These are phyloP conservation scores for Nakazawaea sp. DNA, from an alignment of 805 yeast genomes.

Conservation along the genomic window DNA sequence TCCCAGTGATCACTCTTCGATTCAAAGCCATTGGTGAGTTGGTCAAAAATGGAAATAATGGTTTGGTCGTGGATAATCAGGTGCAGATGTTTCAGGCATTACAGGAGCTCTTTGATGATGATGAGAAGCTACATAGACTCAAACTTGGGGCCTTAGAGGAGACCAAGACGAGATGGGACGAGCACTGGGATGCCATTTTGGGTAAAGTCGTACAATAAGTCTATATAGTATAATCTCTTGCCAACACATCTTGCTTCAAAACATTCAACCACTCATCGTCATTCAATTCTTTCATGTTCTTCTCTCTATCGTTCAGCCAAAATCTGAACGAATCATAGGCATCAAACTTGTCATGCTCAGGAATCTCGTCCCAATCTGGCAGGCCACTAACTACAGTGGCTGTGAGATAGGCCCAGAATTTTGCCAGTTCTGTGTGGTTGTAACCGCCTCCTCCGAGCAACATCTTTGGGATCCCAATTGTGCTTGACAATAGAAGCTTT, in stretches of 20 bases:
- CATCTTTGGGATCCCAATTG: constrained; percentile 27
- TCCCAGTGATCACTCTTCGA: constrained; percentile 77
- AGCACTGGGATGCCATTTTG: constrained; percentile 58
- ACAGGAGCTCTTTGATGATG: constrained; percentile 25
- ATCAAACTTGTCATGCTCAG: constrained; percentile 42
- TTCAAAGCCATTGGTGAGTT: constrained; percentile 78
- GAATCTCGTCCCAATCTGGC: constrained; percentile 37
- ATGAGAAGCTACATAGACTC: constrained; percentile 17
- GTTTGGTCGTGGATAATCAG: constrained; percentile 44
- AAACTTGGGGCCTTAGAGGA: constrained; percentile 70
- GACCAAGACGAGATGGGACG: constrained; percentile 64
- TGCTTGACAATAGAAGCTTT: constrained; percentile 18
- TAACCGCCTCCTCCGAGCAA: constrained; percentile 79
- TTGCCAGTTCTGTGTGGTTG: constrained; percentile 51
- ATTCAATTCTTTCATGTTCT: constrained; percentile 27
- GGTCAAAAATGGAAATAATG: constrained; percentile 64
- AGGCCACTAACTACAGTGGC: constrained; percentile 15
- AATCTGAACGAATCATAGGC: constrained; percentile 39
- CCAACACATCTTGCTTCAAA: constrained; percentile 14
- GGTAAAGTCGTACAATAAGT: constrained; percentile 17
- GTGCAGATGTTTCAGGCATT: constrained; percentile 39
- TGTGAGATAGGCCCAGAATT: constrained; percentile 49
- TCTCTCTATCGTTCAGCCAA: constrained; percentile 31
- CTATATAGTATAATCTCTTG: constrained; percentile 6
- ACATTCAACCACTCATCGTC: constrained; percentile 23